A percentile compares a stretch with the other conserved stretches of the same genome.
Evolutionary conservation across 345 rosid genomes (phyloP).

Genomic region (Draba incana): DNA sequence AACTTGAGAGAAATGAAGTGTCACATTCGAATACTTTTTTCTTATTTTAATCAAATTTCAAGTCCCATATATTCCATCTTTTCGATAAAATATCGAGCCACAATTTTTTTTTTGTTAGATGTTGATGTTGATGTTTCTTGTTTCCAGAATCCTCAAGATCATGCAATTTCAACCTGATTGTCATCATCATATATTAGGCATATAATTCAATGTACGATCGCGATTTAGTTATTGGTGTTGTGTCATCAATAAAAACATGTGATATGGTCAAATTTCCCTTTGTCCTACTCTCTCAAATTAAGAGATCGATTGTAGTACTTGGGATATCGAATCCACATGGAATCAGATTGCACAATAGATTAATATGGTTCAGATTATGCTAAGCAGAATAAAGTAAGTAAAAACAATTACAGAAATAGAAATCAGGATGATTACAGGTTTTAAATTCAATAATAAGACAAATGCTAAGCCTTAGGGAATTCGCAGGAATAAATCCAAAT

Average conservation of each 20-base stretch:
- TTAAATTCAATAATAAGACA: too few species aligned
- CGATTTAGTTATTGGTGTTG: constrained; percentile 1
- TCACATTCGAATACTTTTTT: constrained; percentile 7
- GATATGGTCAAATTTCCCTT: too few species aligned
- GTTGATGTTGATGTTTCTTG: constrained; percentile 13
- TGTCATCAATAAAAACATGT: background rate
- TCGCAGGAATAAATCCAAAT: too few species aligned
- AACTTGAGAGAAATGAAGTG: constrained; percentile 35
- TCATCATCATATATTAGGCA: constrained; percentile 1
- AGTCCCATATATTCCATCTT: background rate
- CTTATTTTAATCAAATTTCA: constrained; percentile 8
- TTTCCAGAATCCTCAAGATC: background rate
- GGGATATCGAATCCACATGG: too few species aligned
- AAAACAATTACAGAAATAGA: too few species aligned
- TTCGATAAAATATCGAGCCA: constrained; percentile 10
- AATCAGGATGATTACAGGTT: too few species aligned
- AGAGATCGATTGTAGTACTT: too few species aligned
- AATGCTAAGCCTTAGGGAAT: too few species aligned
- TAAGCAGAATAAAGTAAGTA: too few species aligned
- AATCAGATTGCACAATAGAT: too few species aligned
- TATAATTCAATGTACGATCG: background rate
- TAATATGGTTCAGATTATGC: too few species aligned
- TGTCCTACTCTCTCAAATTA: too few species aligned
- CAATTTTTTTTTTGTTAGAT: background rate
- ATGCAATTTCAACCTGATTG: background rate